Evolutionary conservation across 495 filamentous ascomycete genomes (phyloP).

Genomic region (Parmelia sp.): DNA sequence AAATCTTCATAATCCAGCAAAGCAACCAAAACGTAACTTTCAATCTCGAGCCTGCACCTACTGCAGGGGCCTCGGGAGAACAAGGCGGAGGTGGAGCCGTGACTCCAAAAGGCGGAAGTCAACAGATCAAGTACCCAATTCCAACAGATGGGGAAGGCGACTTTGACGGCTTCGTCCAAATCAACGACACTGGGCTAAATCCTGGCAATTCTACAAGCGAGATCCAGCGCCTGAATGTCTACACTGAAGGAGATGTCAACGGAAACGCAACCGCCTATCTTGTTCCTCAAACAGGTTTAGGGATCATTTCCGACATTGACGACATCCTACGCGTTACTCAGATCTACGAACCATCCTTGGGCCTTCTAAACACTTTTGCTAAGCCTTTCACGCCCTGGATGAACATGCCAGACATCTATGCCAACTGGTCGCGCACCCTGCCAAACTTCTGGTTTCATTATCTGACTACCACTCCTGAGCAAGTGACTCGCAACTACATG

Average conservation of each 20-base stretch:
- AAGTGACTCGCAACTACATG: conserved; percentile 72
- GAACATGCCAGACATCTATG: conserved; percentile 72
- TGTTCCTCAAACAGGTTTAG: conserved; percentile 59
- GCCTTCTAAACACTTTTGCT: conserved; percentile 71
- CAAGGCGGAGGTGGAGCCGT: conserved; percentile 47
- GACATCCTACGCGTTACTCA: conserved; percentile 78
- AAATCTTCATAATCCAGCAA: conserved; percentile 69
- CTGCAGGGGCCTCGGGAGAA: conserved; percentile 44
- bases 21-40: conserved; percentile 54
- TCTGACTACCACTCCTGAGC: conserved; percentile 76
- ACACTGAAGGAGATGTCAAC: conserved; percentile 52
- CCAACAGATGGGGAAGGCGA: conserved; percentile 59
- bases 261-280: conserved; percentile 75
- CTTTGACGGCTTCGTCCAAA: conserved; percentile 59
- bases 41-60: conserved; percentile 49
- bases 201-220: conserved; percentile 54
- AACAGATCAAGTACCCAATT: conserved; percentile 51
- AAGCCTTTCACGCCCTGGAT: conserved; percentile 63
- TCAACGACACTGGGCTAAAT: conserved; percentile 43
- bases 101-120: conserved; percentile 48
- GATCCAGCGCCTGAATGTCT: conserved; percentile 61
- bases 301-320: conserved; percentile 69
- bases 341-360: conserved; percentile 68
- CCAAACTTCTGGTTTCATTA: conserved; percentile 72
- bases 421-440: conserved; percentile 56